Conservation (phyloP, 208 protist genomes). For the Wallacemonas sp. region DNA sequence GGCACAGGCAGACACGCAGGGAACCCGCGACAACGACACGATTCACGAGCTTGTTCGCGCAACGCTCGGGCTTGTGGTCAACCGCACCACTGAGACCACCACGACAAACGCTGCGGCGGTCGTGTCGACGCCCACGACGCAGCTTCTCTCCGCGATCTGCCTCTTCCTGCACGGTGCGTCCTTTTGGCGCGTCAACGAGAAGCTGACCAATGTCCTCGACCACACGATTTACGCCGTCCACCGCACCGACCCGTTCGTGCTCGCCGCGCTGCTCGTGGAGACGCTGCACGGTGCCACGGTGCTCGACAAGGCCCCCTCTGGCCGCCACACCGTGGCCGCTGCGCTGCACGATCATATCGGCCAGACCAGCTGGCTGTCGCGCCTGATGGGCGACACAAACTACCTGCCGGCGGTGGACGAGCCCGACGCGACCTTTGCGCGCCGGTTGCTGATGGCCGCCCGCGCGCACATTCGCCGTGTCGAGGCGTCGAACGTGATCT, state of each 20-base stretch:
- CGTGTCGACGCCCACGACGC: background rate
- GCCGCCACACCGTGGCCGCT: background rate
- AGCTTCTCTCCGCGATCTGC: slow-evolving; percentile 22
- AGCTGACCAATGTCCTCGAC: slow-evolving; percentile 19
- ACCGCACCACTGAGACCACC: no score
- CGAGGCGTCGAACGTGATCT: background rate
- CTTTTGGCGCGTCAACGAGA: slow-evolving; percentile 22
- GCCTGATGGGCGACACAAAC: slow-evolving; percentile 33
- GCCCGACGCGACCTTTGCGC: slow-evolving; percentile 26
- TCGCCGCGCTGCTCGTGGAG: slow-evolving; percentile 44
- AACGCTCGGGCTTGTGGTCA: background rate
- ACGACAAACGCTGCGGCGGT: background rate
- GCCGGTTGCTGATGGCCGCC: slow-evolving; percentile 23
- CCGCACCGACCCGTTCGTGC: slow-evolving; percentile 53
- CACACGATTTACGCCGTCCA: slow-evolving; percentile 37
- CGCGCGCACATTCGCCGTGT: background rate
- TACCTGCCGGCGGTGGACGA: slow-evolving; percentile 7
- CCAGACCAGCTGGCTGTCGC: background rate
- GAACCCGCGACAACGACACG: background rate
- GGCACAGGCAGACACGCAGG: background rate
- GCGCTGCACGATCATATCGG: background rate
- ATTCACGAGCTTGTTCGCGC: background rate
- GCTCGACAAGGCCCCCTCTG: background rate
- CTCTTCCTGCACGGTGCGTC: slow-evolving; percentile 28
- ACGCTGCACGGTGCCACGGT: background rate